Base-by-base conservation (phyloP, 108 stramenopile genomes). In the Mediolabrus comicus region DNA sequence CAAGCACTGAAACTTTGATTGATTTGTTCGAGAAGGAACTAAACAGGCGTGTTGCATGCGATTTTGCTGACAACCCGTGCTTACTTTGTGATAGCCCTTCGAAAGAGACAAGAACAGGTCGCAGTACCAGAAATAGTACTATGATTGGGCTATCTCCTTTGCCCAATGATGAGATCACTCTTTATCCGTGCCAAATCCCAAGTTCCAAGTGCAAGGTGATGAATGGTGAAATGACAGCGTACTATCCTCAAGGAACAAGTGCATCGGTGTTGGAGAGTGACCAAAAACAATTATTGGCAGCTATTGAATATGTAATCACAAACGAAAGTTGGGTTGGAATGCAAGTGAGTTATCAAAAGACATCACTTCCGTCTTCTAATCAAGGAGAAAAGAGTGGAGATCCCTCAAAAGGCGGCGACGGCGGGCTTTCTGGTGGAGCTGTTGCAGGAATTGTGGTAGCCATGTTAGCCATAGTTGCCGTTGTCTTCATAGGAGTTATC, bases 11-110 rank as follows among this genome's bases (percentile, higher is more conserved):
- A 12, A 35, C 28, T 7, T 34, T 53, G 24, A 54, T 80, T 22
- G 56, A 60, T 43, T 41, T 52, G 34, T 80, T 80, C 35, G 79
- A 80, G 57, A 32, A 58, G n/a, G 72, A 80, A 32, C 58, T 80
- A 56, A 69, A 58, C 53, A 43, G 13, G 27, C 54, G 46, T 29
- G 39, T 80, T 32, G 71, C 71, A 19, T 80, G 79, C 51, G 27
- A 43, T 9, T 80, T 64, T 65, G 63, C 65, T 59, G 41, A 57
- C 17, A 67, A 73, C 27, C 32, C 67, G 39, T 80, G 79, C 52
- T 51, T 80, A 31, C 38, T 57, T 2, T 80, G 79, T 33, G 38
- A 67, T 39, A 13, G 10, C 26, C 33, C 38, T 62, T 24, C 59
- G 43, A 24, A 41, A 27, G 55, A 41, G 75, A 38, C 55, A 59